Percentiles rank a stretch among this genome's conserved stretches.
These are phyloP conservation scores for Musa itinerans DNA, from an alignment of 176 grass and related monocot species.

Conservation along the genomic window DNA sequence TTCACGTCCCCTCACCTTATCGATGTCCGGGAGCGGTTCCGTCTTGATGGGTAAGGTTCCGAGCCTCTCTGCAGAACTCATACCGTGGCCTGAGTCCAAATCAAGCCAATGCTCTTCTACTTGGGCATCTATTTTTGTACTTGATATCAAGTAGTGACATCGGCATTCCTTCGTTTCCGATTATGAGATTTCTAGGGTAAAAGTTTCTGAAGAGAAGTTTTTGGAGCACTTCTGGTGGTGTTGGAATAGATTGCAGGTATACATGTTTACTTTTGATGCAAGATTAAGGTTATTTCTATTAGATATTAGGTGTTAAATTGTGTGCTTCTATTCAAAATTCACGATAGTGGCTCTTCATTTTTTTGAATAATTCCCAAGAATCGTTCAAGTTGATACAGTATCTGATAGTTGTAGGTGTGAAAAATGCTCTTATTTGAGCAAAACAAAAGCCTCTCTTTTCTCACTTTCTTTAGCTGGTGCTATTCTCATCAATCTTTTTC, in stretches of 20 bases:
- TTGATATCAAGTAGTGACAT: not conserved
- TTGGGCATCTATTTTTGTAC: not conserved
- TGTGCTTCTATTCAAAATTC: conserved; percentile 4
- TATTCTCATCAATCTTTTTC: not conserved
- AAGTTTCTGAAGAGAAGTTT: conserved; percentile 90
- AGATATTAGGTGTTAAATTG: not conserved
- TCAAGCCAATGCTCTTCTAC: not conserved
- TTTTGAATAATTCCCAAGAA: no score
- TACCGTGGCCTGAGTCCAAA: not conserved
- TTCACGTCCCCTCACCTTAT: conserved; percentile 93
- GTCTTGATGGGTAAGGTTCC: conserved; percentile 56
- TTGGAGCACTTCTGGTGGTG: conserved; percentile 81
- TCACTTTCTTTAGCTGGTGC: not conserved
- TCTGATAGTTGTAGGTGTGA: not conserved
- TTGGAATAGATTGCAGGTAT: conserved; percentile 78
- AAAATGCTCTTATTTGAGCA: not conserved
- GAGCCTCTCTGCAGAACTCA: not conserved
- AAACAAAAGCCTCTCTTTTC: not conserved
- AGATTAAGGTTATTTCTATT: not conserved
- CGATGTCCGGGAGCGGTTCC: conserved; percentile 78
- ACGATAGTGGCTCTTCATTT: no score
- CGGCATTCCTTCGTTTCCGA: not conserved
- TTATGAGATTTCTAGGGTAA: conserved; percentile 37
- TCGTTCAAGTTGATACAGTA: no score
- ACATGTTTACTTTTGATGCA: not conserved